Conservation (phyloP, 805 yeast species). For the Wickerhamiella australiensis region DNA sequence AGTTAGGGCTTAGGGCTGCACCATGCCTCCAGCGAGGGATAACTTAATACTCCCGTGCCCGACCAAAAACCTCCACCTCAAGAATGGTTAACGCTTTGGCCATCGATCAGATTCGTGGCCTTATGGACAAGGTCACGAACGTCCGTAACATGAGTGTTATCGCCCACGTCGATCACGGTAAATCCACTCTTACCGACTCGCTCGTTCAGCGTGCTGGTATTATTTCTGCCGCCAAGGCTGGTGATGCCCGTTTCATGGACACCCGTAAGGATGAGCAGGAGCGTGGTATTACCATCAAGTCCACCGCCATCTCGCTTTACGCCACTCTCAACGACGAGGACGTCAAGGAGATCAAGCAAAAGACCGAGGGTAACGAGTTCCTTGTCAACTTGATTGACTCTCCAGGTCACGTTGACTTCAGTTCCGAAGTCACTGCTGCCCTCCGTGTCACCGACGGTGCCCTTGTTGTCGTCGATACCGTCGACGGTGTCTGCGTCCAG, state of each 20-base stretch:
- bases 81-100: conserved; percentile 28
- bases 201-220: conserved; percentile 99
- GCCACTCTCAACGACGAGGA: conserved; percentile 80
- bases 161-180: conserved; percentile 99
- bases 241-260: conserved; percentile 99
- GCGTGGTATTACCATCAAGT: conserved; percentile 99
- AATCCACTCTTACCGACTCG: conserved; percentile 97
- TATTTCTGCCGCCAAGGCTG: conserved; percentile 98
- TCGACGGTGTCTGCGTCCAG: conserved; percentile 99
- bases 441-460: conserved; percentile 99
- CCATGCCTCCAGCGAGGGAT: not conserved
- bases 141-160: conserved; percentile 99
- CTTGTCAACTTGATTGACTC: conserved; percentile 97
- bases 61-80: not conserved
- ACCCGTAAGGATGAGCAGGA: conserved; percentile 99
- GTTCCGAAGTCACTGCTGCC: conserved; percentile 99
- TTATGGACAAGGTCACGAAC: conserved; percentile 99
- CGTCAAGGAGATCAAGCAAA: conserved; percentile 77
- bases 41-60: conserved; percentile 1
- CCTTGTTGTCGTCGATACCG: conserved; percentile 96
- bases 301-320: conserved; percentile 94
- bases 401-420: conserved; percentile 99
- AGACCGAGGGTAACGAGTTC: conserved; percentile 85
- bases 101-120: conserved; percentile 79
- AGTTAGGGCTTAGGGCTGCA: conserved; percentile 14